Evolutionary conservation across 2,329 filamentous ascomycete species (phyloP).

Genomic region (Neurospora sp.): DNA sequence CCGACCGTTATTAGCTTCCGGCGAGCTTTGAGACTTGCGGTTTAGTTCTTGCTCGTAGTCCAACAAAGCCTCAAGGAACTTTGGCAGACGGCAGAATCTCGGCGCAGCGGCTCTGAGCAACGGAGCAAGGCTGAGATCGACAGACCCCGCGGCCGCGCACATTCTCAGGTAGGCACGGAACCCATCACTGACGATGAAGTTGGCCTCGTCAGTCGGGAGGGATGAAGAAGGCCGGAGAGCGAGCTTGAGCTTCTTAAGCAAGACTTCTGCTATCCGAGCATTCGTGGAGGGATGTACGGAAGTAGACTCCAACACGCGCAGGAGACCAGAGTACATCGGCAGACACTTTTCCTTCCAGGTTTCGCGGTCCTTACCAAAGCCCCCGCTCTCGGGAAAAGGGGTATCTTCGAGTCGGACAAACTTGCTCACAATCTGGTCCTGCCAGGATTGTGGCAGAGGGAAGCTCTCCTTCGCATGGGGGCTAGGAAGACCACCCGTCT

Average conservation of each 20-base stretch:
- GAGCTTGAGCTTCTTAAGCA: conserved; percentile 57
- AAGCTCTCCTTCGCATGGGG: conserved; percentile 43
- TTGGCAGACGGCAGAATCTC: conserved; percentile 53
- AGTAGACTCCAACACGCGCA: conserved; percentile 53
- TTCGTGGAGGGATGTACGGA: conserved; percentile 57
- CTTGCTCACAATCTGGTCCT: conserved; percentile 60
- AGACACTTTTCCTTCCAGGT: conserved; percentile 55
- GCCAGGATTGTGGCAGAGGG: conserved; percentile 57
- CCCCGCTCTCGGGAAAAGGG: conserved; percentile 54
- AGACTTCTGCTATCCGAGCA: conserved; percentile 53
- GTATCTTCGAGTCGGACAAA: conserved; percentile 57
- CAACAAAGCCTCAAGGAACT: conserved; percentile 56
- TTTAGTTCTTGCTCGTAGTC: conserved; percentile 38
- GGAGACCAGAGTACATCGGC: conserved; percentile 57
- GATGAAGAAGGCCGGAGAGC: conserved; percentile 52
- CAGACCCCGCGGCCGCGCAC: conserved; percentile 45
- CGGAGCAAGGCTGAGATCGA: conserved; percentile 54
- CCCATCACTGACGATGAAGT: conserved; percentile 65
- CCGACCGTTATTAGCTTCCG: conserved; percentile 18
- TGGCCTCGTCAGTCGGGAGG: conserved; percentile 51
- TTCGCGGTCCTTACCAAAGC: conserved; percentile 51
- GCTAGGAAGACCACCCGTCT: conserved; percentile 43
- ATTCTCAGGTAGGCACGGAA: conserved; percentile 64
- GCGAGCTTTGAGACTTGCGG: conserved; percentile 15
- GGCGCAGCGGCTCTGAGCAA: conserved; percentile 57